Evolutionary conservation across 2,329 filamentous ascomycete species (phyloP).

Genomic region (Aspergillus uvarum): DNA sequence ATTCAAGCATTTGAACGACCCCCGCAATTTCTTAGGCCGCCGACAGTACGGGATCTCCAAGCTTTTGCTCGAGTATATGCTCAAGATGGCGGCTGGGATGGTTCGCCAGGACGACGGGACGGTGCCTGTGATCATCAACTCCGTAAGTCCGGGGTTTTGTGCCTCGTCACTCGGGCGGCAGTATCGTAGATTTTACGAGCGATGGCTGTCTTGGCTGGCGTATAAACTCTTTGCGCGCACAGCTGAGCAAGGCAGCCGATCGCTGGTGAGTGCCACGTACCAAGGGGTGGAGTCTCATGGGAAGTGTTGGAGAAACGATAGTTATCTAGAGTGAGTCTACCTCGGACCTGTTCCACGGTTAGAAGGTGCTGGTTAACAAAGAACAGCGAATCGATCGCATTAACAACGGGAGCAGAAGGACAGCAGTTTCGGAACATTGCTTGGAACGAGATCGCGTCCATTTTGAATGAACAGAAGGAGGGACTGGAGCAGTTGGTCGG

Average conservation of each 20-base stretch:
- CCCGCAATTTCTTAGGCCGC: slow-evolving; percentile 29
- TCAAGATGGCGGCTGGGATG: slow-evolving; percentile 38
- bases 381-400: slow-evolving; percentile 33
- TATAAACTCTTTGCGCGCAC: slow-evolving; percentile 43
- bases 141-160: slow-evolving; percentile 48
- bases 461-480: slow-evolving; percentile 29
- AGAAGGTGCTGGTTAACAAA: slow-evolving; percentile 14
- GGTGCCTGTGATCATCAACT: slow-evolving; percentile 45
- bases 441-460: slow-evolving; percentile 43
- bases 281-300: slow-evolving; percentile 46
- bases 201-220: slow-evolving; percentile 35
- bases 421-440: slow-evolving; percentile 38
- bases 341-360: background rate
- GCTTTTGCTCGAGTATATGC: slow-evolving; percentile 43
- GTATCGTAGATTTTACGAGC: slow-evolving; percentile 37
- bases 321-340: slow-evolving; percentile 35
- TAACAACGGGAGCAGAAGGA: slow-evolving; percentile 36
- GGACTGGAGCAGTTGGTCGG: slow-evolving; percentile 20
- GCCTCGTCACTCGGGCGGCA: slow-evolving; percentile 44
- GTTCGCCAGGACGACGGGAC: slow-evolving; percentile 34
- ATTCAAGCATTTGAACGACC: slow-evolving; percentile 36
- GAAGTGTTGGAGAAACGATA: slow-evolving; percentile 46
- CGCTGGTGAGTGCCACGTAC: slow-evolving; percentile 43
- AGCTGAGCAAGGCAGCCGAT: slow-evolving; percentile 46
- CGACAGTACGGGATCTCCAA: slow-evolving; percentile 46